phyloP scores from a whole-genome alignment of 495 filamentous ascomycete genomes.

The Oidiodendron maius region DNA sequence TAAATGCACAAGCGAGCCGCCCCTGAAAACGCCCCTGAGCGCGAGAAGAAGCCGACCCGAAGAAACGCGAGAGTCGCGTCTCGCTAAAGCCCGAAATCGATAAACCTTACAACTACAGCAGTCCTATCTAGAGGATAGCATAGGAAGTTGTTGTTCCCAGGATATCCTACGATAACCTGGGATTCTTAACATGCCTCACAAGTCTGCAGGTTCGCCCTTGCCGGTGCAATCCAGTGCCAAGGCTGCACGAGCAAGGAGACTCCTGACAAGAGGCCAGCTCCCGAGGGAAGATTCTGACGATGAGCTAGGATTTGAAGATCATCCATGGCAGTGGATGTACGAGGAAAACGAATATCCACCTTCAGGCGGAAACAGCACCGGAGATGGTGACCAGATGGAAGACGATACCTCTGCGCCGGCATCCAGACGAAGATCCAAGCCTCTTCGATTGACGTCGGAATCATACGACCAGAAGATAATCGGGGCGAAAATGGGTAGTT shows the following conservation, averaged over 20 bases:
- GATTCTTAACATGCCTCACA: slow-evolving; percentile 29
- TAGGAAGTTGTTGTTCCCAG: no score
- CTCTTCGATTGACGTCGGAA: neutral
- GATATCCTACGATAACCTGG: no score
- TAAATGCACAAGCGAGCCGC: no score
- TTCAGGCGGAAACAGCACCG: slow-evolving; percentile 12
- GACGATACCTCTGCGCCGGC: neutral
- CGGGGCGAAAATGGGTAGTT: slow-evolving; percentile 79
- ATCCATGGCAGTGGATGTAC: slow-evolving; percentile 94
- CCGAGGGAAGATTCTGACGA: slow-evolving; percentile 85
- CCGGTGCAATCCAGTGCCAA: slow-evolving; percentile 16
- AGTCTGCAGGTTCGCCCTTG: slow-evolving; percentile 7
- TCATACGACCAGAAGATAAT: slow-evolving; percentile 45
- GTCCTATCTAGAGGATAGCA: no score
- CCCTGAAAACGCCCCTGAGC: no score
- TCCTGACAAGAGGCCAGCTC: slow-evolving; percentile 52
- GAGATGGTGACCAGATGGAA: slow-evolving; percentile 1
- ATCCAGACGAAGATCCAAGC: slow-evolving; percentile 8
- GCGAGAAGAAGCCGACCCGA: no score
- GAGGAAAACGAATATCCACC: slow-evolving; percentile 22
- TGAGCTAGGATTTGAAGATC: slow-evolving; percentile 62
- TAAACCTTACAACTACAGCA: no score
- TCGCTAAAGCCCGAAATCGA: no score
- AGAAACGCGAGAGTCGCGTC: no score
- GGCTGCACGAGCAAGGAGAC: slow-evolving; percentile 48